Evolutionary conservation across 306 rosid species (phyloP).

Genomic region (Vigna reflexopilosa): DNA sequence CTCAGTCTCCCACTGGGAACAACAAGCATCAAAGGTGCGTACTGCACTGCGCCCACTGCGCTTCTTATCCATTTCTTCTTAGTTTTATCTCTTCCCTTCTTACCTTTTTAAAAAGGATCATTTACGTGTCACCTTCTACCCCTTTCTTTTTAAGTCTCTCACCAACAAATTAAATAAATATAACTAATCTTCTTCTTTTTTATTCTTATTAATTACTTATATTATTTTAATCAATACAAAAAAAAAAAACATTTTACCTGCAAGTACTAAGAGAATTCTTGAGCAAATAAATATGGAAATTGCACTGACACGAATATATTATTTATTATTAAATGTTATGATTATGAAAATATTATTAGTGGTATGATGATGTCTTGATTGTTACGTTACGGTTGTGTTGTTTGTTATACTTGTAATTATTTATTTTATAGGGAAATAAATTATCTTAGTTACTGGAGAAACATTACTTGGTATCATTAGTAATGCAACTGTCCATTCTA

Average conservation of each 20-base stretch:
- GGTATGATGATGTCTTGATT: neutral
- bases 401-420: neutral
- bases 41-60: slow-evolving; percentile 25
- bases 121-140: neutral
- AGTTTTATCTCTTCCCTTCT: too few relatives aligned
- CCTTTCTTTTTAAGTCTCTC: neutral
- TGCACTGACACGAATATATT: neutral
- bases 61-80: neutral
- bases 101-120: neutral
- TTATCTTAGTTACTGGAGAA: too few relatives aligned
- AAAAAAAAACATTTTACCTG: too few relatives aligned
- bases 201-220: too few relatives aligned
- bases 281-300: neutral
- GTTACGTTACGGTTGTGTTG: neutral
- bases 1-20: neutral
- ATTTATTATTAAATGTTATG: neutral
- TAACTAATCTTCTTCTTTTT: too few relatives aligned
- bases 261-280: too few relatives aligned
- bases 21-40: neutral
- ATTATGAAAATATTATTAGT: neutral
- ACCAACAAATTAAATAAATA: neutral
- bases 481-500: too few relatives aligned
- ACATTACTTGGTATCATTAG: too few relatives aligned
- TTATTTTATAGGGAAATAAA: too few relatives aligned
- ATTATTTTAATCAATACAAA: too few relatives aligned